Evolutionary conservation across 805 yeast species (phyloP).

Genomic region (Metschnikowia corniflorae): DNA sequence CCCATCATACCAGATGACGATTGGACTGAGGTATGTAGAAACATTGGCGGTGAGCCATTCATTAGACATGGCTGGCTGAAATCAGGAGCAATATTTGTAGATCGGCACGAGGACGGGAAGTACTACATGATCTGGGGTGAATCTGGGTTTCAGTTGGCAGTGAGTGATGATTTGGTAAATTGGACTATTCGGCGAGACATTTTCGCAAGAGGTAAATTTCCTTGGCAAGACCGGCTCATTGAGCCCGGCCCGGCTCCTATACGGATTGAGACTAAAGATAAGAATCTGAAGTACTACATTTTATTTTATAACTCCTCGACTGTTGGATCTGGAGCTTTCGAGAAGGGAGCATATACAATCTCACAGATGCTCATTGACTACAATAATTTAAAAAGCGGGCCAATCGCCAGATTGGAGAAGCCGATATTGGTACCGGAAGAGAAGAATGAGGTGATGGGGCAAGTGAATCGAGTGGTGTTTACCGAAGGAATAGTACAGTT

Average conservation of each 20-base stretch:
- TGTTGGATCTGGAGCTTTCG: constrained; percentile 30
- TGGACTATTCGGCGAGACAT: constrained; percentile 27
- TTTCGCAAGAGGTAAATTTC: constrained; percentile 28
- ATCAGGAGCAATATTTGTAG: constrained; percentile 38
- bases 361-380: constrained; percentile 42
- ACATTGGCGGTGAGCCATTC: constrained; percentile 21
- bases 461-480: constrained; percentile 40
- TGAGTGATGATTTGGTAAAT: constrained; percentile 30
- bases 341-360: constrained; percentile 31
- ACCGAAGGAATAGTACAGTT: constrained; percentile 43
- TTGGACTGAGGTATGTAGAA: constrained; percentile 34
- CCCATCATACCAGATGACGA: constrained; percentile 25
- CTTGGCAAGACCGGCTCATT: constrained; percentile 34
- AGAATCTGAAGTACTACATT: constrained; percentile 29
- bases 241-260: constrained; percentile 44
- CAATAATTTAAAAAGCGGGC: constrained; percentile 32
- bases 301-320: constrained; percentile 40
- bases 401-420: constrained; percentile 34
- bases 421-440: constrained; percentile 35
- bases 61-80: constrained; percentile 39
- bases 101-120: constrained; percentile 28
- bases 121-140: constrained; percentile 46
- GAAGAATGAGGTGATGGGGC: constrained; percentile 35
- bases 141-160: constrained; percentile 35
- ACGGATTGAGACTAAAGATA: constrained; percentile 23